Conservation (phyloP, 352 stramenopile genomes). For the Albugo candida region DNA sequence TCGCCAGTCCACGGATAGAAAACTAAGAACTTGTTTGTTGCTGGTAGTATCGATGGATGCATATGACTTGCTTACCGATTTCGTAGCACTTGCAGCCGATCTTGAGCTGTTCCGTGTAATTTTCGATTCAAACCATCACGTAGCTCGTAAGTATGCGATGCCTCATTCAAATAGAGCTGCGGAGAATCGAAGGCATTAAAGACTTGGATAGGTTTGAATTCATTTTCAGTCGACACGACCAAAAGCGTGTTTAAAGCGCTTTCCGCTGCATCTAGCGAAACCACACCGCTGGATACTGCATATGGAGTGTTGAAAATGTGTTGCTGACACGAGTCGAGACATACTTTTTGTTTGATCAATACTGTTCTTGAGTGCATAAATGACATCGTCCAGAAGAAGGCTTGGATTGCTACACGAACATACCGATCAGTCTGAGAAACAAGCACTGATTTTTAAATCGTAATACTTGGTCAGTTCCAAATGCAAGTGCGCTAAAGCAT, state of each 20-base stretch:
- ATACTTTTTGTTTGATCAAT: constrained; percentile 76
- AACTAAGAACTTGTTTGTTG: constrained; percentile 10
- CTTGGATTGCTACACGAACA: constrained; percentile 28
- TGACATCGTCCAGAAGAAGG: constrained; percentile 57
- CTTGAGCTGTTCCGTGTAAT: constrained; percentile 35
- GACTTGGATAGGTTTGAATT: constrained; percentile 67
- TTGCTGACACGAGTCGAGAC: constrained; percentile 3
- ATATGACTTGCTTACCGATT: constrained; percentile 15
- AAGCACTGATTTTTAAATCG: constrained; percentile 2
- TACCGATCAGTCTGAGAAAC: background rate
- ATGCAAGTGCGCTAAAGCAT: constrained; percentile 39
- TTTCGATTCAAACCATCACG: constrained; percentile 24
- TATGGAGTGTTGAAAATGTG: background rate
- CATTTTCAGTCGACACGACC: constrained; percentile 55
- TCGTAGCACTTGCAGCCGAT: constrained; percentile 41
- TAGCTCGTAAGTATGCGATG: constrained; percentile 63
- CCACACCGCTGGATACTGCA: constrained; percentile 60
- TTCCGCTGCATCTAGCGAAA: constrained; percentile 63
- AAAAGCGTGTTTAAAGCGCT: constrained; percentile 67
- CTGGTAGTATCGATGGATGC: background rate
- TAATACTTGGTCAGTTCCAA: constrained; percentile 39
- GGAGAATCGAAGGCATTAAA: constrained; percentile 66
- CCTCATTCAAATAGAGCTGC: constrained; percentile 29
- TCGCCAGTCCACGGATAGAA: constrained; percentile 42
- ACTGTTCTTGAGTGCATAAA: constrained; percentile 79